phyloP scores from a whole-genome alignment of 352 stramenopile species.

The Thraustotheca clavata region DNA sequence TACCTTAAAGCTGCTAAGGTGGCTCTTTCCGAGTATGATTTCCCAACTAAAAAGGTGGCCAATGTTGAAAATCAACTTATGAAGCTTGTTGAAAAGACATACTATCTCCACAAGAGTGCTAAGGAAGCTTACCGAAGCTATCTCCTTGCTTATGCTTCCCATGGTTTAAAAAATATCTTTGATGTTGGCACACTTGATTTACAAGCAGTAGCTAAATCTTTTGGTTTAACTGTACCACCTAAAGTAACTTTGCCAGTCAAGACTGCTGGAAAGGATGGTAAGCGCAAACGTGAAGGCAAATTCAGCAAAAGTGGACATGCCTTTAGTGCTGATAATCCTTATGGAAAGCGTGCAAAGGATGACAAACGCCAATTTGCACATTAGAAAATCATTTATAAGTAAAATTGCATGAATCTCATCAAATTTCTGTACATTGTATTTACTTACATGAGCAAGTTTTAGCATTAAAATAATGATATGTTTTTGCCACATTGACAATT shows the following conservation, averaged over 20 bases:
- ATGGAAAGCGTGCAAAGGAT: conserved; percentile 82
- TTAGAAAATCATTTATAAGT: no score
- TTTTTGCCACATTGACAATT: no score
- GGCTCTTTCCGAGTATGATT: conserved; percentile 98
- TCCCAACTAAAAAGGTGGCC: conserved; percentile 95
- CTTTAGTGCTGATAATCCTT: conserved; percentile 98
- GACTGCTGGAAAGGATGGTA: conserved; percentile 61
- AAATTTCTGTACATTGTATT: no score
- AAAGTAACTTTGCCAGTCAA: conserved; percentile 94
- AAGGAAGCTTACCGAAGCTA: conserved; percentile 98
- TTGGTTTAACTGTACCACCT: conserved; percentile 96
- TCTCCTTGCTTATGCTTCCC: conserved; percentile 95
- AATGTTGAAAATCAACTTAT: conserved; percentile 97
- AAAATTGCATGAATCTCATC: no score
- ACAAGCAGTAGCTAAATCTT: conserved; percentile 93
- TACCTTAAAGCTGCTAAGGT: conserved; percentile 98
- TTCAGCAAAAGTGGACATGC: conserved; percentile 81
- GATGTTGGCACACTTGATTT: conserved; percentile 97
- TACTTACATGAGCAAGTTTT: no score
- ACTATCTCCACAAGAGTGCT: conserved; percentile 97
- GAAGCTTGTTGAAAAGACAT: conserved; percentile 98
- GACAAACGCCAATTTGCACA: conserved; percentile 95
- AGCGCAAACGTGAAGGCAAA: conserved; percentile 57
- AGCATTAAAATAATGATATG: no score
- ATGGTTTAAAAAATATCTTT: conserved; percentile 98